Base-by-base conservation (phyloP, 1,284 basidiomycete genomes). In the Tilletia walkeri region DNA sequence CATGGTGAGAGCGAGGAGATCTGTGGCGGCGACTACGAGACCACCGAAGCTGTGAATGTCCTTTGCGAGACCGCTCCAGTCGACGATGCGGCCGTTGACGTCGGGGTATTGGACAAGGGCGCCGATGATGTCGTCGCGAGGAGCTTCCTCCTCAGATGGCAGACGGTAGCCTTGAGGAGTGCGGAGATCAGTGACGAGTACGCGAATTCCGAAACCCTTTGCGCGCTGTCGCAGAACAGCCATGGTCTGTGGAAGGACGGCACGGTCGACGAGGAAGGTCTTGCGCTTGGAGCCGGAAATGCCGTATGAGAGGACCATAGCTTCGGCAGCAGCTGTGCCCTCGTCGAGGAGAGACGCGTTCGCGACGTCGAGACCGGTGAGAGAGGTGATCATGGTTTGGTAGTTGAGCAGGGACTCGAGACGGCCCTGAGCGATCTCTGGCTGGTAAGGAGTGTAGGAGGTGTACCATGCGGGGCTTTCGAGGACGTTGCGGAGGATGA, bases 381-480 rank as follows among this genome's bases (percentile, higher is more conserved):
- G 87, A 48, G 94, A 97, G 86, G 90, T 93, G 78, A 95, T 89
- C 90, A 99, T 94, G 2, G 94, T 94, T 86, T 99, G 95, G 84
- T 90, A 99, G 85, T 99, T 99, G 83, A 99, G 89, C 65, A 99
- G 88, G 4, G 94, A 97, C 84, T 99, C 95, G 69, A 99, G 88
- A 72, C 95, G 94, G 68, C 92, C 66, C 48, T 95, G 93, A 20
- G 94, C 89, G 82, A 95, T 91, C 86, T 96, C 93, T 6, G 93
- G 92, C 84, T 95, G 93, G 72, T 83, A 88, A 0, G 95, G 95
- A 2, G 94, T 97, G 85, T 98, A 98, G 66, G 92, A 93, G 2
- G 95, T 98, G 85, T 98, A 98, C 95, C 95, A 99, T 10, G 91
- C 92, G 34, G 95, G 95, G 84, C 96, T 98, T 85, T 99, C 95